Evolutionary conservation across 2,329 filamentous ascomycete species (phyloP).

Genomic region (Diaporthe eres): DNA sequence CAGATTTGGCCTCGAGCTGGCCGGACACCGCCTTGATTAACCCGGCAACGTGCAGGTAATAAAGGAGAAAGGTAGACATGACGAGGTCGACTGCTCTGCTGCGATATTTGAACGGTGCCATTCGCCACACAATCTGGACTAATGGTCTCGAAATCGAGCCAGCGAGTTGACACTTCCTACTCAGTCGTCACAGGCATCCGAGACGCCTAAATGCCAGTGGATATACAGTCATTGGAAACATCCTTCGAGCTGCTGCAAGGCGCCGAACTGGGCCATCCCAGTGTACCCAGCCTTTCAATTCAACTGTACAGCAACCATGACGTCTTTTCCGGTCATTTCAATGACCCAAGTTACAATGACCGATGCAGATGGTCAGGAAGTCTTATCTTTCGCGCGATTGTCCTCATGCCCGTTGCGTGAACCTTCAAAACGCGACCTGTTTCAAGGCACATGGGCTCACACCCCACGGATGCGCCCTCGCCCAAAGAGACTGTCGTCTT

Average conservation of each 20-base stretch:
- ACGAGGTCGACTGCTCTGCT: not conserved
- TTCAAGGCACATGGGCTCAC: conserved; percentile 31
- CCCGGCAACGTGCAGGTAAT: not conserved
- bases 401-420: not conserved
- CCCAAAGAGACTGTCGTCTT: not conserved
- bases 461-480: not conserved
- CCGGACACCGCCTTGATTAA: not conserved
- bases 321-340: not conserved
- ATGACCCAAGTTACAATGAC: not conserved
- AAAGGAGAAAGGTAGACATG: too few relatives aligned
- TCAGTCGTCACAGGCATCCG: not conserved
- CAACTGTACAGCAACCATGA: not conserved
- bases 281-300: not conserved
- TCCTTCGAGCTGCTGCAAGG: not conserved
- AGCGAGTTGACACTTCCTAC: not conserved
- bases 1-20: not conserved
- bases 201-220: not conserved
- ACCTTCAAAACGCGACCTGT: conserved; percentile 36
- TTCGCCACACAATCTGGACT: not conserved
- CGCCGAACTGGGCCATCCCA: not conserved
- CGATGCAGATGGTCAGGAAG: too few relatives aligned
- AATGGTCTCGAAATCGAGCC: not conserved
- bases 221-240: not conserved
- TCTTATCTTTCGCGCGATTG: not conserved
- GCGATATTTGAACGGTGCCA: not conserved